phyloP scores from a whole-genome alignment of 257 asterid species.

The Solanum tarapatanum region DNA sequence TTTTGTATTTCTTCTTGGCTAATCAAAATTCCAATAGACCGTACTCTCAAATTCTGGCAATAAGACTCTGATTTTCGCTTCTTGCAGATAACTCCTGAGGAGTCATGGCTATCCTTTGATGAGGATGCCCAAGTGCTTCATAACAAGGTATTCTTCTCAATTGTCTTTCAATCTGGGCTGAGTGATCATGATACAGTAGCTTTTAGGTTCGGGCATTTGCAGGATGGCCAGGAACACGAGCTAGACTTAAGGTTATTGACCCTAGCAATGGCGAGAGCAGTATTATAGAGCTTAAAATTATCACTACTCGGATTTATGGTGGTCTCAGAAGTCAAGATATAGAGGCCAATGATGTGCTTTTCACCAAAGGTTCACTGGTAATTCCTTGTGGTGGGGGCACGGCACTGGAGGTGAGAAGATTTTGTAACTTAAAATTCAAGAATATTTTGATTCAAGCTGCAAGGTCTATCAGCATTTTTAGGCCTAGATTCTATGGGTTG shows the following conservation, averaged over 20 bases:
- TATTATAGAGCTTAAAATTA: slow-evolving; percentile 58
- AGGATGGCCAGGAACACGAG: slow-evolving; percentile 99
- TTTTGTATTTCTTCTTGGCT: background rate
- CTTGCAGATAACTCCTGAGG: slow-evolving; percentile 69
- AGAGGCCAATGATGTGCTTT: slow-evolving; percentile 41
- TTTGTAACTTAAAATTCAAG: background rate
- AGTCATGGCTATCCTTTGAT: slow-evolving; percentile 73
- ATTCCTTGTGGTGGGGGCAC: slow-evolving; percentile 67
- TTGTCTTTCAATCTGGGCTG: slow-evolving; percentile 8
- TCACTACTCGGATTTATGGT: slow-evolving; percentile 51
- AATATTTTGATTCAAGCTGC: background rate
- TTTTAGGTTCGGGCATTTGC: slow-evolving; percentile 97
- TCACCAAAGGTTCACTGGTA: slow-evolving; percentile 52
- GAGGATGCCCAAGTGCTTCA: slow-evolving; percentile 68
- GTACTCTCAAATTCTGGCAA: background rate
- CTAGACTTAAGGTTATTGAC: slow-evolving; percentile 43
- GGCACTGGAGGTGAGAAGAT: slow-evolving; percentile 57
- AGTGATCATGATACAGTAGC: slow-evolving; percentile 25
- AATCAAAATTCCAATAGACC: background rate
- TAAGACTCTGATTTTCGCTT: background rate
- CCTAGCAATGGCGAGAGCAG: slow-evolving; percentile 26
- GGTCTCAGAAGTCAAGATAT: slow-evolving; percentile 17
- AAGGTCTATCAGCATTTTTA: background rate
- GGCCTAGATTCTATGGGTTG: background rate
- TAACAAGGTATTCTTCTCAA: slow-evolving; percentile 53